These are phyloP conservation scores for Paecilomyces formosus DNA, from an alignment of 2,329 filamentous ascomycete genomes.

Conservation along the genomic window DNA sequence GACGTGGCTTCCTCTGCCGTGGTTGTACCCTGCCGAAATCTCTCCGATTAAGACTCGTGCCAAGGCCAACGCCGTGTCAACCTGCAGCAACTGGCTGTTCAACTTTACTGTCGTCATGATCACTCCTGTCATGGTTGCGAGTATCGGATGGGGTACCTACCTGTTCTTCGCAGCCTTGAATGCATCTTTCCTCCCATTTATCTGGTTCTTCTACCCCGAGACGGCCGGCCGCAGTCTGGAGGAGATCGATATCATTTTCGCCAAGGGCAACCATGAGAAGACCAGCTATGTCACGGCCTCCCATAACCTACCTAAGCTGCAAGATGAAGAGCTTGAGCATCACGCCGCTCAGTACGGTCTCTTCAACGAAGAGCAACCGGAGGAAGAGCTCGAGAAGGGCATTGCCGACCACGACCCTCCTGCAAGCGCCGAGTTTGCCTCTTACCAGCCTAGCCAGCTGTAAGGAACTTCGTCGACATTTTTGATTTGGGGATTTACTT, in stretches of 20 bases:
- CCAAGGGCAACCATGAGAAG: slow-evolving; percentile 37
- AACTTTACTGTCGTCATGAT: slow-evolving; percentile 50
- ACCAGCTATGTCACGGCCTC: slow-evolving; percentile 31
- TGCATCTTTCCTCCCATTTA: slow-evolving; percentile 42
- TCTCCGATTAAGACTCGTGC: slow-evolving; percentile 65
- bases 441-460: not conserved
- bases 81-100: slow-evolving; percentile 49
- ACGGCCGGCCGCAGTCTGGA: slow-evolving; percentile 38
- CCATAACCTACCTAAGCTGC: slow-evolving; percentile 24
- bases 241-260: slow-evolving; percentile 39
- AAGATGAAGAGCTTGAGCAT: slow-evolving; percentile 26
- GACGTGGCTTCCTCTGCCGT: slow-evolving; percentile 50
- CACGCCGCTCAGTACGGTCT: slow-evolving; percentile 23
- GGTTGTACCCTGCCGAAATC: slow-evolving; percentile 65
- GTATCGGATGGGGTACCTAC: slow-evolving; percentile 36
- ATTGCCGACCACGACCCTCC: not conserved
- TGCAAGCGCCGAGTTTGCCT: not conserved
- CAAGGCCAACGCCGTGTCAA: slow-evolving; percentile 60
- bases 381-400: not conserved
- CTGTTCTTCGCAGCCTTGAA: slow-evolving; percentile 38
- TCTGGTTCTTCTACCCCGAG: slow-evolving; percentile 50
- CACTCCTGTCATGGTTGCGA: slow-evolving; percentile 33
- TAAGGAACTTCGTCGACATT: not conserved
- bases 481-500: not conserved
- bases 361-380: not conserved